Percentiles rank a stretch among this genome's conserved stretches.
Conservation (phyloP, 768 basidiomycete species). For the Pulveroboletus sp. region DNA sequence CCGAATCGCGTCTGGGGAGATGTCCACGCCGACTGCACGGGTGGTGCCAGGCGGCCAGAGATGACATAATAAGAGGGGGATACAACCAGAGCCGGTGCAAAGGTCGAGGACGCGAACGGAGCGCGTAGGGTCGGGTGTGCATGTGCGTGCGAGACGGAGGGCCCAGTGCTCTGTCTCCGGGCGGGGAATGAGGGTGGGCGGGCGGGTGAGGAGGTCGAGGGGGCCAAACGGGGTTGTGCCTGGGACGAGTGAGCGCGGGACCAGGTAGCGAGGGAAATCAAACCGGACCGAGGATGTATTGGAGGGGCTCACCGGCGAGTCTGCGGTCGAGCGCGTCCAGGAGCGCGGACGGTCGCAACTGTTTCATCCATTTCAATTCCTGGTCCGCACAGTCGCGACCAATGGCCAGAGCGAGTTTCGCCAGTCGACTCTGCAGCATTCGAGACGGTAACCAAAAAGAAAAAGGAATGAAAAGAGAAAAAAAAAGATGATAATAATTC, state of each 20-base stretch:
- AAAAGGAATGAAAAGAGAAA: too few species aligned
- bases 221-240: constrained; percentile 89
- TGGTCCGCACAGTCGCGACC: constrained; percentile 33
- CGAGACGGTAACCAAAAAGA: neutral
- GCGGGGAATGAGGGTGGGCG: constrained; percentile 88
- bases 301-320: constrained; percentile 70
- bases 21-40: constrained; percentile 62
- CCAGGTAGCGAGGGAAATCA: neutral
- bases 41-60: constrained; percentile 53
- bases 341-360: constrained; percentile 11
- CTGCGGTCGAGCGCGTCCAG: constrained; percentile 54
- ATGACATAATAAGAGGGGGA: constrained; percentile 78
- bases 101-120: constrained; percentile 68
- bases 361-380: constrained; percentile 49
- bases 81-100: constrained; percentile 91
- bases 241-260: neutral
- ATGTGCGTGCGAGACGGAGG: constrained; percentile 48
- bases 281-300: constrained; percentile 79
- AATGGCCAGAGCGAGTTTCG: constrained; percentile 31
- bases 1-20: constrained; percentile 52
- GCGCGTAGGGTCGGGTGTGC: constrained; percentile 27
- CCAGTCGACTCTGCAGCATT: constrained; percentile 18
- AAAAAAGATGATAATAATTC: too few species aligned
- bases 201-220: constrained; percentile 63
- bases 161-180: constrained; percentile 92